phyloP scores from a whole-genome alignment of 2,329 filamentous ascomycete genomes.

The Colletotrichum nymphaeae region DNA sequence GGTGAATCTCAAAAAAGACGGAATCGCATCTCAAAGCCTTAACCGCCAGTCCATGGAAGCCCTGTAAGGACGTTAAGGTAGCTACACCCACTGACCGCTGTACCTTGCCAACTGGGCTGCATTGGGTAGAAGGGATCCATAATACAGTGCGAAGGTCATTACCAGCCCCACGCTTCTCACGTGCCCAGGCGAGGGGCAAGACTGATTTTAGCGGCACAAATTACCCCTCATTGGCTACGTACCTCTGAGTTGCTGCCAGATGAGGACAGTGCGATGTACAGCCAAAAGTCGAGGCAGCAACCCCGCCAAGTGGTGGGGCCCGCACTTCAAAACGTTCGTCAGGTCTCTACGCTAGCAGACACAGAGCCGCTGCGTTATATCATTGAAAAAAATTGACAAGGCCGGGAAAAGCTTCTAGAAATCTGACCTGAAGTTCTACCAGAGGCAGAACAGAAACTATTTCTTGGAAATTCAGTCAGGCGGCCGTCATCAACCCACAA shows the following conservation, averaged over 20 bases:
- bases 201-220: not conserved
- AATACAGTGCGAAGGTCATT: not conserved
- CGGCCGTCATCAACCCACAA: not conserved
- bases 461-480: not conserved
- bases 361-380: not conserved
- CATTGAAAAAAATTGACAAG: slow-evolving; percentile 1
- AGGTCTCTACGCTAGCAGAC: slow-evolving; percentile 20
- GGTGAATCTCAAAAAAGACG: slow-evolving; percentile 2
- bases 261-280: slow-evolving; percentile 19
- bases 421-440: not conserved
- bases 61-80: not conserved
- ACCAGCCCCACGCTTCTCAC: slow-evolving; percentile 6
- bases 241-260: not conserved
- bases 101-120: slow-evolving; percentile 8
- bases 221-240: slow-evolving; percentile 22
- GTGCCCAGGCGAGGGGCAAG: slow-evolving; percentile 4
- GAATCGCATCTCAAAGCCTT: slow-evolving; percentile 4
- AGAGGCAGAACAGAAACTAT: not conserved
- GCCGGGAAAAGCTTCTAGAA: not conserved
- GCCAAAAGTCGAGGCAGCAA: slow-evolving; percentile 6
- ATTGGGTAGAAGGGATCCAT: slow-evolving; percentile 11
- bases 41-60: slow-evolving; percentile 14
- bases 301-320: slow-evolving; percentile 21
- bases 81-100: not conserved
- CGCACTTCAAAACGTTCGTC: slow-evolving; percentile 17